Evolutionary conservation across 306 rosid species (phyloP).

Genomic region (Cicer bijugum): DNA sequence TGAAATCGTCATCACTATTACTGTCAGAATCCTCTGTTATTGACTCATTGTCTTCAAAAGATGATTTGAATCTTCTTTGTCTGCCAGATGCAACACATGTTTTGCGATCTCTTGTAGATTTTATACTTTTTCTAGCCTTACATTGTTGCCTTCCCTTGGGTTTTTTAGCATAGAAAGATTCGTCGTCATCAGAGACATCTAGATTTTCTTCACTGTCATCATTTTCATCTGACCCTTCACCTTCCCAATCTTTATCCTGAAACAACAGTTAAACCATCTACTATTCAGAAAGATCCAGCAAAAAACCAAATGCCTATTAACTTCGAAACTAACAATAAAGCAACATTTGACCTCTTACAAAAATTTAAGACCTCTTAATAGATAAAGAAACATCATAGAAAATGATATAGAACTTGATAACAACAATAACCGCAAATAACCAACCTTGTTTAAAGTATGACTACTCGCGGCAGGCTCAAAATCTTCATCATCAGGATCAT

Average conservation of each 20-base stretch:
- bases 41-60: conserved; percentile 83
- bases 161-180: conserved; percentile 69
- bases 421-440: conserved; percentile 20
- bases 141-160: conserved; percentile 61
- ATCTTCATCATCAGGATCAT: conserved; percentile 95
- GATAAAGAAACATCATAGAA: neutral
- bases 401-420: conserved; percentile 40
- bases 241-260: conserved; percentile 91
- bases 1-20: conserved; percentile 74
- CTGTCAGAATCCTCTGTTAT: conserved; percentile 76
- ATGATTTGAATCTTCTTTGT: conserved; percentile 73
- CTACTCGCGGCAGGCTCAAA: conserved; percentile 77
- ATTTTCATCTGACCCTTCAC: conserved; percentile 79
- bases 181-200: conserved; percentile 80
- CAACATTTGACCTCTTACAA: conserved; percentile 30
- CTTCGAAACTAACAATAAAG: conserved; percentile 36
- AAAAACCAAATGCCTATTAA: conserved; percentile 14
- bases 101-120: conserved; percentile 65
- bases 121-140: conserved; percentile 61
- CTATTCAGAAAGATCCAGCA: conserved; percentile 41
- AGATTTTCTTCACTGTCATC: conserved; percentile 70
- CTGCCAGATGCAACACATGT: conserved; percentile 59
- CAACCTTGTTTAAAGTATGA: conserved; percentile 77
- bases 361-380: conserved; percentile 25
- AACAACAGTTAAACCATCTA: conserved; percentile 47